Evolutionary conservation across 2,329 filamentous ascomycete genomes (phyloP).

Genomic region (Thielaviopsis euricoi): DNA sequence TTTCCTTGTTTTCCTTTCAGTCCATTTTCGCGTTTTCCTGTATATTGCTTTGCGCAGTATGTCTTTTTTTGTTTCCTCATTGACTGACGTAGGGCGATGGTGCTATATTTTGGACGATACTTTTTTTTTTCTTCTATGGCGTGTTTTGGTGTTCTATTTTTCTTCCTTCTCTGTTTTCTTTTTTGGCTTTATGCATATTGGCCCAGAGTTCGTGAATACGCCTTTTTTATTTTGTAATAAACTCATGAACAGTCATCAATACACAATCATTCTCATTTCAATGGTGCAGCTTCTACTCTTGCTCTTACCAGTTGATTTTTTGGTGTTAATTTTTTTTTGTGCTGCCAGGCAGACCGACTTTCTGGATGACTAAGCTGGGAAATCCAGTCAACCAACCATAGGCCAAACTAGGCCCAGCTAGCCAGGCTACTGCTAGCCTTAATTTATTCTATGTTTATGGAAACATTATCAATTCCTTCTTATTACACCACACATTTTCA

Average conservation of each 20-base stretch:
- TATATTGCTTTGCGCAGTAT: not conserved
- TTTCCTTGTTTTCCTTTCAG: not conserved
- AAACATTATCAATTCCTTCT: slow-evolving; percentile 7
- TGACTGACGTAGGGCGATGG: not conserved
- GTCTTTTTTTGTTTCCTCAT: not conserved
- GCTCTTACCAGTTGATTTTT: not conserved
- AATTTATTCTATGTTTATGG: slow-evolving; percentile 6
- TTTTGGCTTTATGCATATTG: not conserved
- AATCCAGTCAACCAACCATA: not conserved
- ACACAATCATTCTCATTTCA: not conserved
- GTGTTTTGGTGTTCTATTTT: not conserved
- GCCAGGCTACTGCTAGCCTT: slow-evolving; percentile 4
- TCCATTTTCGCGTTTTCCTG: not conserved
- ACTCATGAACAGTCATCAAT: not conserved
- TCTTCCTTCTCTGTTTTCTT: not conserved
- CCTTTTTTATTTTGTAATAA: not conserved
- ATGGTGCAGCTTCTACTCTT: not conserved
- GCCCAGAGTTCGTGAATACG: not conserved
- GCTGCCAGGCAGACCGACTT: too few relatives aligned
- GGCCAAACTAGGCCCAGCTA: not conserved
- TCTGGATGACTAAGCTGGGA: slow-evolving; percentile 7
- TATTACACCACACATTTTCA: slow-evolving; percentile 3
- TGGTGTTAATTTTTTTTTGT: not conserved
- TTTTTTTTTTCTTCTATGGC: not conserved
- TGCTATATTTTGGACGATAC: not conserved